Base-by-base conservation (phyloP, 495 filamentous ascomycete species). In the Trichocladium uniseriatum region DNA sequence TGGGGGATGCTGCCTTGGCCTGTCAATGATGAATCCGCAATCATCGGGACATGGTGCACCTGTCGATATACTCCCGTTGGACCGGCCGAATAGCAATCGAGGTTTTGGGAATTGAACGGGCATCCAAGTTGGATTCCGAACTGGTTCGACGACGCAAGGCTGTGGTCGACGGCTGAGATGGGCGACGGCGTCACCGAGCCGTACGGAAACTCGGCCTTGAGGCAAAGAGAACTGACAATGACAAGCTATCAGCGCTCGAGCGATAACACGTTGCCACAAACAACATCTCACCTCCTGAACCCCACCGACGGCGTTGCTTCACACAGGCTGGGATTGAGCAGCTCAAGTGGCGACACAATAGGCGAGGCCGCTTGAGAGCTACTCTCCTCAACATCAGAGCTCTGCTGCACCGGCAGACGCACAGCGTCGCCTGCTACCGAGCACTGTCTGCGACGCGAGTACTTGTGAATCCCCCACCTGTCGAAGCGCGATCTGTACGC, bases 401-500 rank as follows among this genome's bases (percentile, higher is more conserved):
- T 45, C 34, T n/a, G 36, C 20, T 37, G 38, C 14, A 39, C 48
- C 14, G 51, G 52, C 14, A 35, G 22, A 9, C 15, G 42, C 15
- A 38, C 28, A 27, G 43, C n/a, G 16, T 52, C 38, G 7, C 52
- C 48, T 11, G 49, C 37, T 11, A 15, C 15, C 16, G 56, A 54
- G 2, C 21, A 39, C 18, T 51, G 61, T 38, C 58, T 63, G 22
- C 68, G 63, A 39, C 62, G 61, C 7, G 69, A 66, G 53, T 73
- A 73, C 54, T 73, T 73, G 58, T 61, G 56, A 22, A 72, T 46
- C n/a, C 62, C 61, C 70, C 70, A 73, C 51, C 56, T 61, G 24
- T 68, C 61, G 44, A 73, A 61, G n/a, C 70, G 64, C 0, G 69
- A 70, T 41, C 69, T 55, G 41, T 72, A 73, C 20, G 70, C 70